Evolutionary conservation across 345 rosid genomes (phyloP).

Genomic region (Anacardium occidentale): DNA sequence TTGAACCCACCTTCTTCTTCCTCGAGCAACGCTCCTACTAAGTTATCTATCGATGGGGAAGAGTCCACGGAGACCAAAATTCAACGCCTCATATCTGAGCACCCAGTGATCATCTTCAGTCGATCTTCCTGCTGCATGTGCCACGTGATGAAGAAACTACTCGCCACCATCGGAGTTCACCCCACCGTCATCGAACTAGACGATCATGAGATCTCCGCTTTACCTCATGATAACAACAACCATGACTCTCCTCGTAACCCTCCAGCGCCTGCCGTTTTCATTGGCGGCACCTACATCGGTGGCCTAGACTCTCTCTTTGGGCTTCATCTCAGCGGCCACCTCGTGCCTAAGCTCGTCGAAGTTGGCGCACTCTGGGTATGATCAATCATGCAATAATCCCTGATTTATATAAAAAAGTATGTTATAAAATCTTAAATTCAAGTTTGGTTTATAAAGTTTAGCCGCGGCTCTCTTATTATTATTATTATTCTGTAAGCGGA

Average conservation of each 20-base stretch:
- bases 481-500: not conserved
- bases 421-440: not conserved
- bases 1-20: constrained; percentile 35
- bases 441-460: not conserved
- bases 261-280: constrained; percentile 60
- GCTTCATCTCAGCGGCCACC: constrained; percentile 82
- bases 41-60: constrained; percentile 72
- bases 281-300: constrained; percentile 77
- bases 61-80: constrained; percentile 69
- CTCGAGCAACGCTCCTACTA: constrained; percentile 29
- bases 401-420: constrained; percentile 1
- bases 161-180: constrained; percentile 71
- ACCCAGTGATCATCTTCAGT: constrained; percentile 90
- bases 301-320: constrained; percentile 90
- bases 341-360: constrained; percentile 83
- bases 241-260: constrained; percentile 26
- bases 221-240: constrained; percentile 32
- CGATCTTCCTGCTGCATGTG: constrained; percentile 93
- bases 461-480: not conserved
- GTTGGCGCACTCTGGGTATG: constrained; percentile 85
- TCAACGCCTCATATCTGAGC: constrained; percentile 80
- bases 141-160: constrained; percentile 84
- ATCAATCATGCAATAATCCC: constrained; percentile 19
- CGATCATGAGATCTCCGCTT: constrained; percentile 75
- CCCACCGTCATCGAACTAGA: constrained; percentile 93